Evolutionary conservation across 768 basidiomycete species (phyloP).

Genomic region (Lactifluus pinguis): DNA sequence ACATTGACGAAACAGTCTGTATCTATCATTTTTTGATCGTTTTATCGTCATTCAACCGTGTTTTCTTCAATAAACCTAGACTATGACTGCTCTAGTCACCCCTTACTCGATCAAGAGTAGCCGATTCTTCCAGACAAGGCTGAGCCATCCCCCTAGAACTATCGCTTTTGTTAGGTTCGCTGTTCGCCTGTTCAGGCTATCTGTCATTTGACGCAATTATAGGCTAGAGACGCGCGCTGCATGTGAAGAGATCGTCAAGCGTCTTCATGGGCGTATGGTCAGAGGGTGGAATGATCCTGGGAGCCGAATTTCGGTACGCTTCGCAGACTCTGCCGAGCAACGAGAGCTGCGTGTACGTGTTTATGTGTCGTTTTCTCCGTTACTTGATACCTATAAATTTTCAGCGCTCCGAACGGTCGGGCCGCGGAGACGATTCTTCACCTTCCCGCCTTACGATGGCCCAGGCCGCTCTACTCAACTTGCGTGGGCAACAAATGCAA

Average conservation of each 20-base stretch:
- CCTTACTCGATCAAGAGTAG: constrained; percentile 68
- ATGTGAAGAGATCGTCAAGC: constrained; percentile 70
- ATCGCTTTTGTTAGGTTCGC: constrained; percentile 74
- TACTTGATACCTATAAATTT: not conserved
- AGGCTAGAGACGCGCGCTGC: constrained; percentile 65
- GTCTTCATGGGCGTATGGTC: constrained; percentile 72
- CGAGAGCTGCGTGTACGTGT: constrained; percentile 59
- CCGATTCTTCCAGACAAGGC: constrained; percentile 70
- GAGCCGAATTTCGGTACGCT: constrained; percentile 69
- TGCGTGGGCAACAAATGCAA: constrained; percentile 54
- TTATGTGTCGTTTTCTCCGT: not conserved
- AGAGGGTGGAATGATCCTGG: constrained; percentile 71
- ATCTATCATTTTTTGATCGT: not conserved
- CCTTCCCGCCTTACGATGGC: constrained; percentile 66
- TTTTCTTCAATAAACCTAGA: constrained; percentile 30
- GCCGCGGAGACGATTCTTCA: constrained; percentile 53
- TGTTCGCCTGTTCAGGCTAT: not conserved
- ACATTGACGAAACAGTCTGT: constrained; percentile 55
- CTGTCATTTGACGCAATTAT: constrained; percentile 1
- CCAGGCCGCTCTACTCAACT: constrained; percentile 66
- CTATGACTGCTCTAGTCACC: constrained; percentile 53
- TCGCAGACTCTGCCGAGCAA: constrained; percentile 72
- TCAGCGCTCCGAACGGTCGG: constrained; percentile 53
- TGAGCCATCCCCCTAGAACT: constrained; percentile 68
- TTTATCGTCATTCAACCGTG: not conserved